Conservation (phyloP, 164 flowering plant species). For the Protea cynaroides region DNA sequence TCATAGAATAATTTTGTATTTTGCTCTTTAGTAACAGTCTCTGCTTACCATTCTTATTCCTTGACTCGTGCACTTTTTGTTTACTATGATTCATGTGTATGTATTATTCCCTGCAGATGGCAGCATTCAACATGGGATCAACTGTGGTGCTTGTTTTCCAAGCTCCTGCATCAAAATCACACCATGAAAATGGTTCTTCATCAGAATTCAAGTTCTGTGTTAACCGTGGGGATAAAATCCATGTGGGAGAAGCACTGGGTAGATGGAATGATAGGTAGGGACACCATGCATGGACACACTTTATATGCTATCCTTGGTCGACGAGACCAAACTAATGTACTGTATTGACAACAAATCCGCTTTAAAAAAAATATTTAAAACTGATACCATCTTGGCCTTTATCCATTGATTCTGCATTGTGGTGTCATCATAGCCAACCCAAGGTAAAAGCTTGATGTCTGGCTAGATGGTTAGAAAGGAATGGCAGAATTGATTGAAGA, state of each 20-base stretch:
- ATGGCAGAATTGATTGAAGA: too few species aligned
- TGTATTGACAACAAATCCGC: too few species aligned
- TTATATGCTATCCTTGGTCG: neutral
- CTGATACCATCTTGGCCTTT: too few species aligned
- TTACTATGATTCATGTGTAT: neutral
- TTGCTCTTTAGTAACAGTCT: neutral
- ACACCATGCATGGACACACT: neutral
- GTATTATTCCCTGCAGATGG: slow-evolving; percentile 45
- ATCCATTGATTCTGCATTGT: too few species aligned
- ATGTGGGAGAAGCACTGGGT: slow-evolving; percentile 75
- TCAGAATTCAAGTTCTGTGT: slow-evolving; percentile 62
- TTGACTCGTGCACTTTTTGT: neutral
- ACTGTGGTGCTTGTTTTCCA: slow-evolving; percentile 91
- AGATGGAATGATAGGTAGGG: slow-evolving; percentile 21
- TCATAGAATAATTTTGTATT: neutral
- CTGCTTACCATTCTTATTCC: neutral
- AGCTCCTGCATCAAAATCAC: slow-evolving; percentile 50
- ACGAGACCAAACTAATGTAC: too few species aligned
- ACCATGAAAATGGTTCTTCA: slow-evolving; percentile 18
- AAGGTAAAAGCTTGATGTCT: too few species aligned
- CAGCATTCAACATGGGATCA: slow-evolving; percentile 95
- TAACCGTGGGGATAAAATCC: slow-evolving; percentile 60
- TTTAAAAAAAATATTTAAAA: too few species aligned
- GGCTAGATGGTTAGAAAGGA: too few species aligned
- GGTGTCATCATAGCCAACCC: too few species aligned